Conservation (phyloP, 495 filamentous ascomycete genomes). For the Trichoderma virens region DNA sequence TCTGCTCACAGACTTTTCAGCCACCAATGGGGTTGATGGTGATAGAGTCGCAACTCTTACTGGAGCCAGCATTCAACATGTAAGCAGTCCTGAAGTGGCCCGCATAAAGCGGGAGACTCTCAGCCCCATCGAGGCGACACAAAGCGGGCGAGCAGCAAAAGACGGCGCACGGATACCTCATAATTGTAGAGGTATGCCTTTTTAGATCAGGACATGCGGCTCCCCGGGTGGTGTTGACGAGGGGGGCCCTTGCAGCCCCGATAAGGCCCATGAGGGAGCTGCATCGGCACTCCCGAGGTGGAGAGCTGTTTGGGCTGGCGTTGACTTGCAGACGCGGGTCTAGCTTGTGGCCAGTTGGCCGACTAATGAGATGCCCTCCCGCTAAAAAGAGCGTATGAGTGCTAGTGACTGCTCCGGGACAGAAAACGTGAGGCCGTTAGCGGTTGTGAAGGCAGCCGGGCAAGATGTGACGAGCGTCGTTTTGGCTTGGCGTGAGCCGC, state of each 20-base stretch:
- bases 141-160: neutral
- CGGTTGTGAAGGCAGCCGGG: neutral
- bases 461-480: neutral
- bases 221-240: constrained; percentile 10
- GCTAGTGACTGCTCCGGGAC: neutral
- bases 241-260: neutral
- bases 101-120: neutral
- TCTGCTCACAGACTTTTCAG: neutral
- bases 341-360: neutral
- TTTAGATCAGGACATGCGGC: constrained; percentile 16
- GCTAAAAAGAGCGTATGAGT: neutral
- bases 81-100: neutral
- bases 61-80: neutral
- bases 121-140: neutral
- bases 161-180: constrained; percentile 10
- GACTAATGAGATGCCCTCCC: neutral
- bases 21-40: neutral
- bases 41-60: neutral
- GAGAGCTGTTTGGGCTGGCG: neutral
- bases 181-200: constrained; percentile 14
- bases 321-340: constrained; percentile 1
- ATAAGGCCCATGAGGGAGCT: constrained; percentile 2
- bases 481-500: neutral
- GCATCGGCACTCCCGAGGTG: constrained; percentile 9
- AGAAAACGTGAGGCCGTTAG: neutral